A percentile compares a stretch with the other conserved stretches of the same genome.
These are phyloP conservation scores for Fusarium pseudonygamai DNA, from an alignment of 2,329 filamentous ascomycete genomes.

Conservation along the genomic window DNA sequence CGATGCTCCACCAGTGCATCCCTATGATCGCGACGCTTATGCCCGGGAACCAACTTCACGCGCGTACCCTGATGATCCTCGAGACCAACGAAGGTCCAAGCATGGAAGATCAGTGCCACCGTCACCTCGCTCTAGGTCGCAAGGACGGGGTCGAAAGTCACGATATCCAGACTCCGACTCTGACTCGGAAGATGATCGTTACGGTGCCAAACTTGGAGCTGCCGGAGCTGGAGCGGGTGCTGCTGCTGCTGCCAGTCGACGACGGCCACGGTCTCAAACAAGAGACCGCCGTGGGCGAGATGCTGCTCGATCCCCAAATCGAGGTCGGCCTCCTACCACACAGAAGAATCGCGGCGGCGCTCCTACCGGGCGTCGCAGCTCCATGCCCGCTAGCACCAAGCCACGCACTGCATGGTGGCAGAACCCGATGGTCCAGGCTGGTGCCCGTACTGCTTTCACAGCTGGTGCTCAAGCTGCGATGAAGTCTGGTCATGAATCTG, in stretches of 20 bases:
- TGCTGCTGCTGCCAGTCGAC: conserved; percentile 17
- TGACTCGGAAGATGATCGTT: conserved; percentile 32
- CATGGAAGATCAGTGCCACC: conserved; percentile 20
- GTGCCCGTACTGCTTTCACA: conserved; percentile 57
- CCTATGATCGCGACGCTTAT: conserved; percentile 19
- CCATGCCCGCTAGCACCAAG: conserved; percentile 47
- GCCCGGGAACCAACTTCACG: background rate
- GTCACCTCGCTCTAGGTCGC: conserved; percentile 23
- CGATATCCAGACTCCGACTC: conserved; percentile 24
- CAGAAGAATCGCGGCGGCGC: conserved; percentile 23
- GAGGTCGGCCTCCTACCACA: conserved; percentile 38
- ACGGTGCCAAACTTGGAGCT: conserved; percentile 1
- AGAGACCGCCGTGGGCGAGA: conserved; percentile 26
- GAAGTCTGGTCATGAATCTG: conserved; percentile 55
- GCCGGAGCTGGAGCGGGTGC: conserved; percentile 16
- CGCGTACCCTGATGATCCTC: conserved; percentile 3
- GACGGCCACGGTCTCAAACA: conserved; percentile 39
- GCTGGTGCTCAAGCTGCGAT: conserved; percentile 61
- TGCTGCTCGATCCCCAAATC: conserved; percentile 24
- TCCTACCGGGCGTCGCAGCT: conserved; percentile 43
- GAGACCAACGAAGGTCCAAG: conserved; percentile 1
- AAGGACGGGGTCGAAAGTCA: conserved; percentile 22
- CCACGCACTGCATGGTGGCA: conserved; percentile 47
- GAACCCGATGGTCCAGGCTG: conserved; percentile 52
- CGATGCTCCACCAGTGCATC: conserved; percentile 4